Evolutionary conservation across 2,329 filamentous ascomycete species (phyloP), one percentile per base, ranked within the genome.

Genomic region (Alternaria sp.): DNA sequence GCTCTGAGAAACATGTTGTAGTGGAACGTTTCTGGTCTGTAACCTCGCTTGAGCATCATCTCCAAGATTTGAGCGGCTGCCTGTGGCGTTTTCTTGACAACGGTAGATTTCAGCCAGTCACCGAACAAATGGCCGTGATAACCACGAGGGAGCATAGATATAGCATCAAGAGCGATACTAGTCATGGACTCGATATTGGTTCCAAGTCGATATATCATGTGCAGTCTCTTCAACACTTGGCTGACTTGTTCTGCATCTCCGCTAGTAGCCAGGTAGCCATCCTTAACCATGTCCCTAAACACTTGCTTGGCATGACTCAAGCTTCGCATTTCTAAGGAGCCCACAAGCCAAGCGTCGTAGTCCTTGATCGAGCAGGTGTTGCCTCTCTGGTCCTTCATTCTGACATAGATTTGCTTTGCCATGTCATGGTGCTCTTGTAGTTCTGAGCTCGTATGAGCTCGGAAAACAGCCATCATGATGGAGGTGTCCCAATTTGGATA

Each of bases 281-380:
- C 75, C 8, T 85, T 87, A 88, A 97, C 93, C 93, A 97, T 96
- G 75, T 97, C 92, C 68, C 90, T 92, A 77, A 97, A 97, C 0
- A 92, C 87, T 54, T 88, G 87, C 56, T 94, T 84, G 1, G 92
- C 92, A 61, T 89, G 85, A 61, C 90, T 86, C 6, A 87, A 83
- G 60, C 89, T 84, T 54, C 88, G 86, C 7, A 87, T 85, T 22
- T 88, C 83, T 27, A 97, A 80, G 71, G 97, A 92, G 45, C 86
- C 86, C 20, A 90, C 85, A 48, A 90, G 89, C 36, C 94, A 85
- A 62, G 86, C 82, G 74, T 97, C 93, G 69, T 94, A 96, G 72
- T 96, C 91, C 18, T 87, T 81, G 71, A 94, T 88, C 3, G 83
- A 86, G 80, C 93, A 90, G 1, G 83, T 78, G 1, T 54, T 45